Percentiles rank a stretch among this genome's conserved stretches.
Evolutionary conservation across 2,329 filamentous ascomycete genomes (phyloP).

Genomic region (Coniochaeta hoffmannii): DNA sequence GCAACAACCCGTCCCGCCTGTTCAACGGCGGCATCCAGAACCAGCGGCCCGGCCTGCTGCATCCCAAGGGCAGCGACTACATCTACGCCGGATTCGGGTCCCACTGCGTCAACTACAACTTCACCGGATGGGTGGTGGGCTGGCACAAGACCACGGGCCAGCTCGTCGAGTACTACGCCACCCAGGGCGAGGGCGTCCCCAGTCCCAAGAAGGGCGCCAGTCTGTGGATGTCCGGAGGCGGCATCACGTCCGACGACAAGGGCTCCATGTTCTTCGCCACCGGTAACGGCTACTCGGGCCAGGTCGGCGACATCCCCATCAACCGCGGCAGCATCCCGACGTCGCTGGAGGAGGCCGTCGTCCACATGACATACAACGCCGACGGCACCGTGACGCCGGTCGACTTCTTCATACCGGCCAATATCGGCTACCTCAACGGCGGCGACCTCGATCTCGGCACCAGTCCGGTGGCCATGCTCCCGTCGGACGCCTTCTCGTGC

Average conservation of each 20-base stretch:
- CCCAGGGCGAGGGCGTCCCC: conserved; percentile 32
- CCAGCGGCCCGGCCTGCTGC: conserved; percentile 36
- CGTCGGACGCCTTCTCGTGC: conserved; percentile 32
- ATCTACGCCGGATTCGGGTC: conserved; percentile 41
- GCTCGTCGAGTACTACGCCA: conserved; percentile 35
- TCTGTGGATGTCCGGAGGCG: conserved; percentile 43
- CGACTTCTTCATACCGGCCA: conserved; percentile 44
- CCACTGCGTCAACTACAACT: conserved; percentile 43
- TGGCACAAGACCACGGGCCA: conserved; percentile 36
- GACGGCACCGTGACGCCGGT: conserved; percentile 33
- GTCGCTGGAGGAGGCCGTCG: conserved; percentile 38
- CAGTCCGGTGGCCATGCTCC: conserved; percentile 33
- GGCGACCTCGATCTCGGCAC: conserved; percentile 42
- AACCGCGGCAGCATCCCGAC: conserved; percentile 36
- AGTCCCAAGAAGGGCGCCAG: conserved; percentile 32
- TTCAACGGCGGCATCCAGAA: conserved; percentile 41
- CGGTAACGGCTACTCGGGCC: conserved; percentile 40
- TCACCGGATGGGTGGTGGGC: conserved; percentile 40
- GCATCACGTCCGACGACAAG: conserved; percentile 34
- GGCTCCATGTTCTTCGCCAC: conserved; percentile 39
- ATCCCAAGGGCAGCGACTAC: conserved; percentile 28
- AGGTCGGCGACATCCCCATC: conserved; percentile 33
- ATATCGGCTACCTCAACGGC: conserved; percentile 39
- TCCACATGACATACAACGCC: conserved; percentile 34
- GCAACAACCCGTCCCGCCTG: conserved; percentile 35